These are phyloP conservation scores for Globisporangium okanoganense DNA, from an alignment of 352 stramenopile species.

Conservation along the genomic window DNA sequence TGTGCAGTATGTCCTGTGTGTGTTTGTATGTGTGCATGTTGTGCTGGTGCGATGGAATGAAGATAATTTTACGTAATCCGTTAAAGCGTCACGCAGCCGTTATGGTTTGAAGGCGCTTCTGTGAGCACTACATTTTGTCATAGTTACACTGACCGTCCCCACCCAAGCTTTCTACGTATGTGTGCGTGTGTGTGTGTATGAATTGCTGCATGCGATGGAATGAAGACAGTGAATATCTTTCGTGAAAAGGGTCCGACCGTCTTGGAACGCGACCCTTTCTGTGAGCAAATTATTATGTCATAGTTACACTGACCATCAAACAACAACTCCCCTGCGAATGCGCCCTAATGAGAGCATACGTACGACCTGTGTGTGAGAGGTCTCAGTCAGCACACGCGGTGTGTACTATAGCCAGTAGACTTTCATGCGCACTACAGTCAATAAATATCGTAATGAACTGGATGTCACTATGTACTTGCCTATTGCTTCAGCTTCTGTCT, in stretches of 20 bases:
- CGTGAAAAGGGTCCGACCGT: slow-evolving; percentile 46
- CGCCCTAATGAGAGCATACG: background rate
- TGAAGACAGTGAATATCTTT: slow-evolving; percentile 44
- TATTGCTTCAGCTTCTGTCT: background rate
- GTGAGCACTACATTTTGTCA: slow-evolving; percentile 46
- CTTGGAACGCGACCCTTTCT: slow-evolving; percentile 44
- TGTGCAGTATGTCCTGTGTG: background rate
- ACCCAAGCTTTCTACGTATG: background rate
- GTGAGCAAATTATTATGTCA: slow-evolving; percentile 64
- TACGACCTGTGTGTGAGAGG: background rate
- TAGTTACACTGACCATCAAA: slow-evolving; percentile 71
- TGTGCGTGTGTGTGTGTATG: background rate
- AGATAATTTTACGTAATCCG: slow-evolving; percentile 17
- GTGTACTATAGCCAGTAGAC: too few species aligned
- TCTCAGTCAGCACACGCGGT: background rate
- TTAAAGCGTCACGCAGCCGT: slow-evolving; percentile 20
- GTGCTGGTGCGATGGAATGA: slow-evolving; percentile 14
- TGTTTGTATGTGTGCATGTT: slow-evolving; percentile 2
- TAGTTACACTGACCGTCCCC: slow-evolving; percentile 58
- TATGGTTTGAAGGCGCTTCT: slow-evolving; percentile 20
- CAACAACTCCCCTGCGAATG: slow-evolving; percentile 6
- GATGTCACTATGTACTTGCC: too few species aligned
- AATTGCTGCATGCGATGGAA: slow-evolving; percentile 24
- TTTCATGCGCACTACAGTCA: too few species aligned
- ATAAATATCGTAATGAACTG: too few species aligned